Conservation (phyloP, 192 early-diverging fungal species). For the Mortierella claussenii region DNA sequence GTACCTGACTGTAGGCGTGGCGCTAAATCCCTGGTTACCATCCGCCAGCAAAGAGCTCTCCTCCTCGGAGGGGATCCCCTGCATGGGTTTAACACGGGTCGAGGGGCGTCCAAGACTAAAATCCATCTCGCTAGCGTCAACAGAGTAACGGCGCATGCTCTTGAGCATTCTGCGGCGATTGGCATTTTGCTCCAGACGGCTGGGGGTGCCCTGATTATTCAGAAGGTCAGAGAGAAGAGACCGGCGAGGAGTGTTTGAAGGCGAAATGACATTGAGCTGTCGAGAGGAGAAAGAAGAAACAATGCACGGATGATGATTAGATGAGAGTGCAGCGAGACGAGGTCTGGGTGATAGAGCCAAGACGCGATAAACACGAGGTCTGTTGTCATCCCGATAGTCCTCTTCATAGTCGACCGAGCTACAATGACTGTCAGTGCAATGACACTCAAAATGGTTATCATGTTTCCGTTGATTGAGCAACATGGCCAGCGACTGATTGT, state of each 20-base stretch:
- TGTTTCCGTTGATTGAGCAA: too few relatives aligned
- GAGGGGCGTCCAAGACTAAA: constrained; percentile 37
- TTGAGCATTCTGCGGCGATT: constrained; percentile 52
- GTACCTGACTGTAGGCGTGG: constrained; percentile 39
- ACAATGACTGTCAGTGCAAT: too few relatives aligned
- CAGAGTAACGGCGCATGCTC: constrained; percentile 50
- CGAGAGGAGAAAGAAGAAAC: constrained; percentile 12
- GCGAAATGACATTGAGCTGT: constrained; percentile 30
- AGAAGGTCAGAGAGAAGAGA: constrained; percentile 46
- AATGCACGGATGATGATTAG: too few relatives aligned
- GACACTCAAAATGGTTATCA: too few relatives aligned
- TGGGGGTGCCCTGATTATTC: constrained; percentile 27
- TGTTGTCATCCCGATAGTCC: too few relatives aligned
- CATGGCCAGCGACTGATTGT: too few relatives aligned
- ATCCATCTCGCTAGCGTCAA: constrained; percentile 48
- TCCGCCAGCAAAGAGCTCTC: constrained; percentile 15
- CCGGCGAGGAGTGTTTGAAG: constrained; percentile 17
- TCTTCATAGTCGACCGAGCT: too few relatives aligned
- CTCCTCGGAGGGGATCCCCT: constrained; percentile 28
- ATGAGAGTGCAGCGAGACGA: too few relatives aligned
- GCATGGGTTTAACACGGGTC: constrained; percentile 15
- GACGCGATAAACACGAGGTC: too few relatives aligned
- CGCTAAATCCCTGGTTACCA: constrained; percentile 24
- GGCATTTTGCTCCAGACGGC: constrained; percentile 43
- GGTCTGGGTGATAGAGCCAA: too few relatives aligned